Evolutionary conservation across 768 basidiomycete species (phyloP), one percentile per base, ranked within the genome.

Genomic region (Mycena latifolia): DNA sequence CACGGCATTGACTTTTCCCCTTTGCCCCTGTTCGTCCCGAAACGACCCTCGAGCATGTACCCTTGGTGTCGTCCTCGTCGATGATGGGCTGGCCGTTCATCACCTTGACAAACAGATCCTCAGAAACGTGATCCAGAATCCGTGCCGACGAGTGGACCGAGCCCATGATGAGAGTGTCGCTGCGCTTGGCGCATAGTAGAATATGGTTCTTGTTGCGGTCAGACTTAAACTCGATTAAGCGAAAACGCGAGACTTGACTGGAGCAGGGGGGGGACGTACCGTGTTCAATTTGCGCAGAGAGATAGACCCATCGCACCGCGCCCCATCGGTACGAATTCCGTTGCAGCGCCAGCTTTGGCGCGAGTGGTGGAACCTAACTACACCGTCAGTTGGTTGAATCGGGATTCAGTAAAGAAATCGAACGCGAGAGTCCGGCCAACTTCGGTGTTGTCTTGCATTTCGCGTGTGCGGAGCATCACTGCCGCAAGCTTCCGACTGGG

Each of bases 381-480:
- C 24, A 61, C 2, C 18, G 50, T 61, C 11, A 61, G 60, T 4
- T 22, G 47, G 48, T 18, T 51, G 20, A 61, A 35, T 43, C 20
- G 10, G 15, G 22, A 52, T 45, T 2, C 14, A 20, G 18, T 5
- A 53, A 29, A 52, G 14, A 53, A 61, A 53, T 17, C 5, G 39
- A 53, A 61, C 60, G 51, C 50, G 22, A 53, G 50, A 61, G 60
- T 61, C 17, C 60, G 60, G 12, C 60, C 60, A 53, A 61, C 51
- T 22, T 61, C 51, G 15, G 60, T 61, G 50, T 61, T 27, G 37
- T 61, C 60, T 31, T 61, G 60, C 60, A 61, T 61, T 25, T 61
- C 60, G 8, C 60, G 60, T 12, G 60, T 61, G 18, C 60, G 39
- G 22, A 53, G 51, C 12, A 22, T 61, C 5, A 51, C 60, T 3